A percentile compares a stretch with the other conserved stretches of the same genome.
These are phyloP conservation scores for Hericium alpestre DNA, from an alignment of 768 basidiomycete species.

Conservation along the genomic window DNA sequence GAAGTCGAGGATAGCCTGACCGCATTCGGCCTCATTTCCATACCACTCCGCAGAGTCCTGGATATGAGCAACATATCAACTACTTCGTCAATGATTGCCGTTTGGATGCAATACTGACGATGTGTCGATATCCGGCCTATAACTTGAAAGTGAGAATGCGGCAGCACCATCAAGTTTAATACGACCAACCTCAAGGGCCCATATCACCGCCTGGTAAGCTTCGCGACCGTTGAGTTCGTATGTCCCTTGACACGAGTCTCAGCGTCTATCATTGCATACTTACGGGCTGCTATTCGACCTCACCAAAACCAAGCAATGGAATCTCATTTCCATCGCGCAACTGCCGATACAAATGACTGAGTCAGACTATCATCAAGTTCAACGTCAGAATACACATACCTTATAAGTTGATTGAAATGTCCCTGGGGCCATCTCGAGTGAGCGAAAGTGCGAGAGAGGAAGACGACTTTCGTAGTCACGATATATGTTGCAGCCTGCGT, in stretches of 20 bases:
- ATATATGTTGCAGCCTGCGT: too few relatives aligned
- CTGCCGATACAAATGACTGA: conserved; percentile 16
- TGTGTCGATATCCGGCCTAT: conserved; percentile 54
- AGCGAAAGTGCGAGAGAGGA: too few relatives aligned
- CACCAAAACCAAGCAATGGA: conserved; percentile 50
- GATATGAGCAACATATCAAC: neutral
- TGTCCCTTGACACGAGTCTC: conserved; percentile 25
- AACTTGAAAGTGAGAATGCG: neutral
- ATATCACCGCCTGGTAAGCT: conserved; percentile 45
- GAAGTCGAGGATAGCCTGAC: conserved; percentile 49
- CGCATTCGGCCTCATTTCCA: conserved; percentile 60
- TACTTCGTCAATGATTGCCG: too few relatives aligned
- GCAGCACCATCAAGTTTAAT: neutral
- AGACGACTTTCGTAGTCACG: too few relatives aligned
- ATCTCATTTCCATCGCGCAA: conserved; percentile 45
- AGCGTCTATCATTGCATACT: too few relatives aligned
- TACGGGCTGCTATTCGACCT: neutral
- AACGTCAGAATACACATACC: neutral
- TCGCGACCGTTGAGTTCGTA: conserved; percentile 54
- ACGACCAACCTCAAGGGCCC: conserved; percentile 47
- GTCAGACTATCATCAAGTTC: neutral
- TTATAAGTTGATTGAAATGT: neutral
- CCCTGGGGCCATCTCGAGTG: neutral
- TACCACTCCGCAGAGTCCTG: conserved; percentile 43
- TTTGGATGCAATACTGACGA: conserved; percentile 28